These are phyloP conservation scores for Saccharum officinarum DNA, from an alignment of 176 grass and related monocot genomes.

Conservation along the genomic window DNA sequence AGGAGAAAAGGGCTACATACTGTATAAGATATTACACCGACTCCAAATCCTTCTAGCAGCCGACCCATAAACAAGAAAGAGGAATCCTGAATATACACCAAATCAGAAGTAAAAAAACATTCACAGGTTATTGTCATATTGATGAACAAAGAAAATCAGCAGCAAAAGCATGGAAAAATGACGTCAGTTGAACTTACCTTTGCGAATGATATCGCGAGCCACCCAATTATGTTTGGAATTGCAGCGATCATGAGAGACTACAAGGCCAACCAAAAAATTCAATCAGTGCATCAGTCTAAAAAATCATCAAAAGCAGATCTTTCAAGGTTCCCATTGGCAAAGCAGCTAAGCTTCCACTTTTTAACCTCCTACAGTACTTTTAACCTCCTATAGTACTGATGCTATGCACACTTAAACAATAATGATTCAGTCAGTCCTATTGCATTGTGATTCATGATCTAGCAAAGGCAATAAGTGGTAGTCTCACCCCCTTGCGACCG, in stretches of 20 bases:
- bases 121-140: neutral
- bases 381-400: neutral
- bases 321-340: neutral
- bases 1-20: slow-evolving; percentile 27
- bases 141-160: neutral
- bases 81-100: slow-evolving; percentile 64
- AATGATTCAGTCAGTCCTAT: neutral
- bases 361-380: neutral
- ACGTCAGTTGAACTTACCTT: slow-evolving; percentile 45
- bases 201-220: slow-evolving; percentile 94
- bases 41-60: slow-evolving; percentile 94
- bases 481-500: slow-evolving; percentile 81
- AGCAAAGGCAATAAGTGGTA: neutral
- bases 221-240: slow-evolving; percentile 94
- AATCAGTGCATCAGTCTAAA: neutral
- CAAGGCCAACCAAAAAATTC: slow-evolving; percentile 5
- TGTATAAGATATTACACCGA: slow-evolving; percentile 86
- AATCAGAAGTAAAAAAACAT: slow-evolving; percentile 14
- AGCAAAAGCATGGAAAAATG: neutral
- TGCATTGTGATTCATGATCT: neutral
- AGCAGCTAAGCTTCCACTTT: neutral
- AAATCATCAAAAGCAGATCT: neutral
- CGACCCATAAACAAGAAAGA: slow-evolving; percentile 98
- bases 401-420: neutral
- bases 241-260: slow-evolving; percentile 98